Conservation (phyloP, 2,329 filamentous ascomycete genomes). For the Scytalidium sp. region DNA sequence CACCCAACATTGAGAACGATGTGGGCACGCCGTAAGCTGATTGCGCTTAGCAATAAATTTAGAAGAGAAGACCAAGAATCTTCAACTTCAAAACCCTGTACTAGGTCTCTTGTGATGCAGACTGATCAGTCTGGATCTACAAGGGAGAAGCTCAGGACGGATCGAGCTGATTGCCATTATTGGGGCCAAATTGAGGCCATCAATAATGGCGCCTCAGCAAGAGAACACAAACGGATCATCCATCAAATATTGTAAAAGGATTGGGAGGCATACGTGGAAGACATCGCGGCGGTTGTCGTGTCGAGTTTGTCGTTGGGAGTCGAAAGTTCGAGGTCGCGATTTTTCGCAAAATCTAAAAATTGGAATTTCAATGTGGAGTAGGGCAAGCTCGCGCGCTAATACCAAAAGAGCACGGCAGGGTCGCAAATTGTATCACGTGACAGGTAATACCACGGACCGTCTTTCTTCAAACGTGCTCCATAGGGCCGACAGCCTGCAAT, state of each 20-base stretch:
- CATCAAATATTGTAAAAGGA: constrained; percentile 19
- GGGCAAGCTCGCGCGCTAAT: constrained; percentile 3
- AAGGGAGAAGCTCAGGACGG: constrained; percentile 63
- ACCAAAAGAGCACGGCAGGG: constrained; percentile 1
- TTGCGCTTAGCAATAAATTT: constrained; percentile 67
- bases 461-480: neutral
- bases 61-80: constrained; percentile 60
- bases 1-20: constrained; percentile 10
- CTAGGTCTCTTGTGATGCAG: constrained; percentile 57
- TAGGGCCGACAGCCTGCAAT: neutral
- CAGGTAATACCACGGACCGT: neutral
- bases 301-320: constrained; percentile 27
- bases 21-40: constrained; percentile 24
- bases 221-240: constrained; percentile 39
- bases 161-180: constrained; percentile 70
- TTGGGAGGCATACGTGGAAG: constrained; percentile 31
- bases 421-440: constrained; percentile 1
- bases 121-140: constrained; percentile 43
- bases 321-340: constrained; percentile 10
- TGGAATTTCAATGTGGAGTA: neutral
- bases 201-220: constrained; percentile 56
- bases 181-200: constrained; percentile 4
- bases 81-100: constrained; percentile 80
- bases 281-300: constrained; percentile 51
- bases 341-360: constrained; percentile 1